Evolutionary conservation across 305 asterid genomes (phyloP).

Genomic region (Solanum hybrid): DNA sequence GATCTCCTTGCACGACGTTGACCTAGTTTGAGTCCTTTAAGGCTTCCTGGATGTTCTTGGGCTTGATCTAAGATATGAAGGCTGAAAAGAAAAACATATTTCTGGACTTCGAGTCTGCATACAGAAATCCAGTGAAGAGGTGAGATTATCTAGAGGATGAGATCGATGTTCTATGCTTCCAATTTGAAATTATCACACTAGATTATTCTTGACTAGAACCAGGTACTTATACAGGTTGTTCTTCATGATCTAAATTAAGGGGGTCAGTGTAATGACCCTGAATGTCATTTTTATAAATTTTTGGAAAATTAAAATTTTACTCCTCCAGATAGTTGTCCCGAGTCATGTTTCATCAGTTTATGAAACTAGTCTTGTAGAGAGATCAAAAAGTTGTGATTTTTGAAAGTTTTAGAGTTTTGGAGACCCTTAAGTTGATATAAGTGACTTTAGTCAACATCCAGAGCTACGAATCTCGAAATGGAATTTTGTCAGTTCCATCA

Average conservation of each 20-base stretch:
- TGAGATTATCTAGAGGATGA: not conserved
- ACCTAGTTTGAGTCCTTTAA: not conserved
- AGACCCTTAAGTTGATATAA: not conserved
- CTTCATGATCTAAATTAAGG: not conserved
- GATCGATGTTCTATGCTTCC: too few species aligned
- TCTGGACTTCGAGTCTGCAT: not conserved
- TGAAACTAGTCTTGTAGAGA: not conserved
- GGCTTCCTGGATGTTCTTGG: not conserved
- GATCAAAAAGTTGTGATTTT: not conserved
- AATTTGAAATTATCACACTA: too few species aligned
- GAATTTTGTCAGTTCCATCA: not conserved
- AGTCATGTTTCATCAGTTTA: not conserved
- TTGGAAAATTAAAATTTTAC: not conserved
- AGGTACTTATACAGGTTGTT: not conserved
- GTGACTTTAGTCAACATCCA: not conserved
- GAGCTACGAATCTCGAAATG: not conserved
- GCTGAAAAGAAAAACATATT: not conserved
- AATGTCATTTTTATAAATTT: not conserved
- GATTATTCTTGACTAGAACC: too few species aligned
- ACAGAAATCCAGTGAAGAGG: not conserved
- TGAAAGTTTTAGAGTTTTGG: not conserved
- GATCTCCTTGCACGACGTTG: not conserved
- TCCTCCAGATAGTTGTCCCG: not conserved
- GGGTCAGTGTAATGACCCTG: too few species aligned
- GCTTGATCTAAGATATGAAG: not conserved